Evolutionary conservation across 75 land plant species (phyloP).

Genomic region (Selaginella moellendorffii): DNA sequence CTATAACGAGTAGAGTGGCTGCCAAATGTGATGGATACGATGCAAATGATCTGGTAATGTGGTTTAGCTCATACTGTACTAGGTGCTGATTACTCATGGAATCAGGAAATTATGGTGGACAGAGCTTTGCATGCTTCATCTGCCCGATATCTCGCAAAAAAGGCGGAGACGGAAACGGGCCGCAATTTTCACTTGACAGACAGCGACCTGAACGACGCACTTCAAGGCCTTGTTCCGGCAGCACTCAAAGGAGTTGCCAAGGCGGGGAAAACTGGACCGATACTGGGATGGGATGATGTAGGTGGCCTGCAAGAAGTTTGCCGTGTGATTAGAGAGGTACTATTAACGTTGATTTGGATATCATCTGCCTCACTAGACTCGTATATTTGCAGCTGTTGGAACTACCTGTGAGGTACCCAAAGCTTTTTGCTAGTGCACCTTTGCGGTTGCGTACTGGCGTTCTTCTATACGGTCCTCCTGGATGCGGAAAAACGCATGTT

Average conservation of each 20-base stretch:
- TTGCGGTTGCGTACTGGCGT: background rate
- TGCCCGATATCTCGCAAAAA: conserved; percentile 34
- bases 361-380: background rate
- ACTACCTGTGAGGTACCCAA: conserved; percentile 1
- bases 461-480: conserved; percentile 4
- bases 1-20: conserved; percentile 39
- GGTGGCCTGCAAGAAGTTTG: conserved; percentile 1
- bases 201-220: conserved; percentile 62
- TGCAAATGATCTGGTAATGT: conserved; percentile 80
- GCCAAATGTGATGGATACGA: conserved; percentile 93
- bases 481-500: conserved; percentile 7
- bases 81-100: background rate
- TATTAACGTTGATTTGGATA: background rate
- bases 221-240: conserved; percentile 68
- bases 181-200: conserved; percentile 14
- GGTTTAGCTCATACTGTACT: background rate
- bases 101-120: conserved; percentile 81
- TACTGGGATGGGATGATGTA: conserved; percentile 12
- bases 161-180: conserved; percentile 11
- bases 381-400: background rate
- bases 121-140: conserved; percentile 73
- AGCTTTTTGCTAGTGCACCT: background rate
- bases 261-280: conserved; percentile 40
- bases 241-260: conserved; percentile 79
- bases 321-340: background rate